These are phyloP conservation scores for Eucalyptus rudis DNA, from an alignment of 345 rosid species.

Conservation along the genomic window DNA sequence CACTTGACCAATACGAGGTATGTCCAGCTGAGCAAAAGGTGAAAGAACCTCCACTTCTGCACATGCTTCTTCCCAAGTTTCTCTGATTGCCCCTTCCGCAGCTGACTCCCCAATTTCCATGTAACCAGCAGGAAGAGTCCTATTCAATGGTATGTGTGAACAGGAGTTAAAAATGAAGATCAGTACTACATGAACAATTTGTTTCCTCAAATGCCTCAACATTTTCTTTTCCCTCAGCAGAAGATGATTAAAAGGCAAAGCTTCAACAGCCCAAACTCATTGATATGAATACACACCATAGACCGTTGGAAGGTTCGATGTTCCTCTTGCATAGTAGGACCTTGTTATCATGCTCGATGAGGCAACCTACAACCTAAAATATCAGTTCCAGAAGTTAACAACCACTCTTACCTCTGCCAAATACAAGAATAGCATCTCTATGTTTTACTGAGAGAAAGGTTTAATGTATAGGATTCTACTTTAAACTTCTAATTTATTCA, in stretches of 20 bases:
- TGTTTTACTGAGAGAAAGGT: background rate
- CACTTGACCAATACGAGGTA: conserved; percentile 94
- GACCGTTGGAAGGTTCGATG: conserved; percentile 86
- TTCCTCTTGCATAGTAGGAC: conserved; percentile 94
- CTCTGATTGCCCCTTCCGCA: conserved; percentile 88
- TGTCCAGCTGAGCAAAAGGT: conserved; percentile 89
- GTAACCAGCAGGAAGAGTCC: conserved; percentile 99
- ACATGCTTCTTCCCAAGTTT: conserved; percentile 95
- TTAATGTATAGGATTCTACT: background rate
- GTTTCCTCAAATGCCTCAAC: background rate
- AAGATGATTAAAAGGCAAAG: background rate
- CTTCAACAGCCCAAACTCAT: background rate
- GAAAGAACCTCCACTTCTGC: conserved; percentile 85
- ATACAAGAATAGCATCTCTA: background rate
- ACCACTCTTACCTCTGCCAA: background rate
- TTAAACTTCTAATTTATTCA: background rate
- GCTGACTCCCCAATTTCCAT: conserved; percentile 96
- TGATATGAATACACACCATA: conserved; percentile 35
- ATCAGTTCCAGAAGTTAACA: background rate
- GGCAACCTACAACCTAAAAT: conserved; percentile 89
- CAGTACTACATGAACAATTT: background rate
- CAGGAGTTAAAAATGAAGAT: background rate
- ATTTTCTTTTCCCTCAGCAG: background rate
- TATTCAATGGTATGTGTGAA: conserved; percentile 8
- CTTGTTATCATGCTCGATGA: conserved; percentile 76